phyloP scores from a whole-genome alignment of 2,329 filamentous ascomycete genomes.

The Talaromyces atroroseus region DNA sequence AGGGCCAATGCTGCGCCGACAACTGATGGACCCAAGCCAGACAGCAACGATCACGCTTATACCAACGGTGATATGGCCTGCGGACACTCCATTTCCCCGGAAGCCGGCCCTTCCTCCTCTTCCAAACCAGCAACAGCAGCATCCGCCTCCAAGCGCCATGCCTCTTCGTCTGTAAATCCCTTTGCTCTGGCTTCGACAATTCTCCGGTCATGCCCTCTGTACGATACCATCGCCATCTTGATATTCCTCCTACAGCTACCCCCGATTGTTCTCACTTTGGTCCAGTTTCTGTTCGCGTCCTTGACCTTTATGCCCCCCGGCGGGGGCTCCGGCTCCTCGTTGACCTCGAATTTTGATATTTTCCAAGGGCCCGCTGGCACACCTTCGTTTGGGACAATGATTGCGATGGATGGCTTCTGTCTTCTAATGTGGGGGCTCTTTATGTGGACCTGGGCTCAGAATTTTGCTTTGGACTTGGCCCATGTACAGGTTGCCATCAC shows the following conservation, averaged over 20 bases:
- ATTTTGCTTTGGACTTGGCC: conserved; percentile 80
- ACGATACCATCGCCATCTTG: conserved; percentile 93
- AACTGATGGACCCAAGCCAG: conserved; percentile 27
- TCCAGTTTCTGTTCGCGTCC: conserved; percentile 87
- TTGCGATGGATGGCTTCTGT: conserved; percentile 77
- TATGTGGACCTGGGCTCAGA: conserved; percentile 79
- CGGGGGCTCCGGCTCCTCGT: conserved; percentile 61
- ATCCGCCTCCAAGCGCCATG: conserved; percentile 29
- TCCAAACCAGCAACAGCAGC: conserved; percentile 22
- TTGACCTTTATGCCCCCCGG: conserved; percentile 86
- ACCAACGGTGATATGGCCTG: conserved; percentile 34
- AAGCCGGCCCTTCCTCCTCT: conserved; percentile 27
- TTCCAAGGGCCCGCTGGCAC: conserved; percentile 83
- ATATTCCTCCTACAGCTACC: conserved; percentile 92
- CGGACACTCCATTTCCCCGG: conserved; percentile 30
- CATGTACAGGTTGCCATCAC: conserved; percentile 92
- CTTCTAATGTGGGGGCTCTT: conserved; percentile 76
- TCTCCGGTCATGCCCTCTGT: conserved; percentile 79
- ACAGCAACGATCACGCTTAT: conserved; percentile 30
- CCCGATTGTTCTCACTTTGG: conserved; percentile 76
- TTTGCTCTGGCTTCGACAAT: conserved; percentile 79
- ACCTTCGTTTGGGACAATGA: conserved; percentile 76
- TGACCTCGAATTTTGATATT: conserved; percentile 80
- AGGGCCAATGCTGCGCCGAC: conserved; percentile 21
- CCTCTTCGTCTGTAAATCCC: conserved; percentile 58